phyloP scores from a whole-genome alignment of 108 stramenopile genomes.

The Skeletonema grethae region DNA sequence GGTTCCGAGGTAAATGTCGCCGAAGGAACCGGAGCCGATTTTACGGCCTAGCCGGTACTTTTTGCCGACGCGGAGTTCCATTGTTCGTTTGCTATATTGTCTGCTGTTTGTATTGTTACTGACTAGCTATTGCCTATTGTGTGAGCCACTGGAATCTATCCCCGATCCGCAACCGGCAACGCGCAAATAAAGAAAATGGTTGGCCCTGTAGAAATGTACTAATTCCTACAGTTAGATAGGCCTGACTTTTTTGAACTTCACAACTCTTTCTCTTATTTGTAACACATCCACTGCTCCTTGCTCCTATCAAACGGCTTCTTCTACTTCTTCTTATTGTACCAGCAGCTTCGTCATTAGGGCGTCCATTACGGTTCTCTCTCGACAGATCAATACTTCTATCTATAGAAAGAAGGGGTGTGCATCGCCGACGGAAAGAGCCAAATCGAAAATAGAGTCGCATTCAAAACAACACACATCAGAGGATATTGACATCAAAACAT shows the following conservation, averaged over 20 bases:
- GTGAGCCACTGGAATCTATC: too few species aligned
- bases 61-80: constrained; percentile 98
- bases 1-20: constrained; percentile 98
- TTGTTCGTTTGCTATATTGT: constrained; percentile 50
- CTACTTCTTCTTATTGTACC: too few species aligned
- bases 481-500: neutral
- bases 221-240: neutral
- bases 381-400: too few species aligned
- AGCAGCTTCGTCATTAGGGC: too few species aligned
- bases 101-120: neutral
- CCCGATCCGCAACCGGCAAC: too few species aligned
- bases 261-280: too few species aligned
- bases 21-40: constrained; percentile 99
- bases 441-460: neutral
- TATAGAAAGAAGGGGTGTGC: too few species aligned
- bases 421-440: neutral
- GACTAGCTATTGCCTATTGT: too few species aligned
- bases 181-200: neutral
- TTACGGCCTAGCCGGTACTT: constrained; percentile 99
- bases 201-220: neutral
- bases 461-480: neutral
- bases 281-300: too few species aligned
- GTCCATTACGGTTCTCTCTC: too few species aligned
- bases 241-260: too few species aligned
- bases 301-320: too few species aligned